Conservation (phyloP, 1,284 basidiomycete species). For the Malassezia psittaci region DNA sequence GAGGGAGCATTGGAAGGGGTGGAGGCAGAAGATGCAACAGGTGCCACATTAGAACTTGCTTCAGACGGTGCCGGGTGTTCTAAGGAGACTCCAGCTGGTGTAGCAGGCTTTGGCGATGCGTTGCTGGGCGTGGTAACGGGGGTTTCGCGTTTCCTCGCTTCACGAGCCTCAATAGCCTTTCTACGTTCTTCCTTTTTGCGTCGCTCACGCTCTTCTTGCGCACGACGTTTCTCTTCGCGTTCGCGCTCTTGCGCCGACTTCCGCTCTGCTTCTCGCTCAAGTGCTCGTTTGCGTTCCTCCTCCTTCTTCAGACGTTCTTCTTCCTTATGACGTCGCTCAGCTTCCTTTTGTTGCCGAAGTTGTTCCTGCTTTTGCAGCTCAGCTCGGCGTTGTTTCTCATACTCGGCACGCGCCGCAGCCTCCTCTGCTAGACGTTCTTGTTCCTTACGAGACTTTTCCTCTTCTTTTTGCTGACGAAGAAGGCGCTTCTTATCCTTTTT, state of each 20-base stretch:
- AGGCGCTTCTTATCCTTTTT: conserved; percentile 96
- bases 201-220: conserved; percentile 28
- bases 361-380: conserved; percentile 52
- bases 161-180: background rate
- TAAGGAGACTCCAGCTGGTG: conserved; percentile 48
- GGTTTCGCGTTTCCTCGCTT: background rate
- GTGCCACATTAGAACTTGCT: too few relatives aligned
- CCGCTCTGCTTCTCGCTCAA: conserved; percentile 34
- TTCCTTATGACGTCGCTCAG: conserved; percentile 44
- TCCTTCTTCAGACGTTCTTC: conserved; percentile 54
- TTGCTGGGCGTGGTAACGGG: too few relatives aligned
- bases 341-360: conserved; percentile 49
- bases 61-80: too few relatives aligned
- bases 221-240: conserved; percentile 35
- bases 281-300: conserved; percentile 56
- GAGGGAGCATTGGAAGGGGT: too few relatives aligned
- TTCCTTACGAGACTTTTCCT: conserved; percentile 63
- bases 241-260: conserved; percentile 48
- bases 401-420: conserved; percentile 58
- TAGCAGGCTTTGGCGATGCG: conserved; percentile 43
- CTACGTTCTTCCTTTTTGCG: background rate
- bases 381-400: conserved; percentile 64
- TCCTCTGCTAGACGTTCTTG: conserved; percentile 49
- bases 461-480: conserved; percentile 84
- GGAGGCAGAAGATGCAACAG: too few relatives aligned